Evolutionary conservation across 2,329 filamentous ascomycete genomes (phyloP).

Genomic region (Lithohypha guttulata): DNA sequence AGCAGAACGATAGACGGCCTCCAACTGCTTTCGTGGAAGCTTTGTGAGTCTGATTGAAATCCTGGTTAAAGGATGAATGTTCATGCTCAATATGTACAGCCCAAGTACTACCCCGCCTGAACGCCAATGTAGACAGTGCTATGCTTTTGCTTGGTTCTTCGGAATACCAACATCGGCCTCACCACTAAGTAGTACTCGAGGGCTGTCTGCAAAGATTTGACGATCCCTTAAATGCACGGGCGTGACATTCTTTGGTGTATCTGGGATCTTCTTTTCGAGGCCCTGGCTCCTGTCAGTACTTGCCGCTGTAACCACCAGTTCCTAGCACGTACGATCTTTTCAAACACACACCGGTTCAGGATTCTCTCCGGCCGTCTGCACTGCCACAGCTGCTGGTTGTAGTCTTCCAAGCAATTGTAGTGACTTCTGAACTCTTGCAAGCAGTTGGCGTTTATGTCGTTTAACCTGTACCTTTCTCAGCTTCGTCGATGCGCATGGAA

Average conservation of each 20-base stretch:
- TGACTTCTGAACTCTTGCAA: slow-evolving; percentile 82
- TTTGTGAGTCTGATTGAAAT: no score
- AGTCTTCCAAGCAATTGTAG: slow-evolving; percentile 92
- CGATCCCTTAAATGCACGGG: slow-evolving; percentile 62
- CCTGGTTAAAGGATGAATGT: background rate
- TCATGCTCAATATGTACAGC: slow-evolving; percentile 3
- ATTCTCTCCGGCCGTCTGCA: slow-evolving; percentile 80
- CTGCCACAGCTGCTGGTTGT: slow-evolving; percentile 96
- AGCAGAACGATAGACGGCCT: no score
- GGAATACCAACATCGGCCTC: slow-evolving; percentile 21
- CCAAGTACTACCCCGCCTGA: background rate
- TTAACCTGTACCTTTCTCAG: slow-evolving; percentile 51
- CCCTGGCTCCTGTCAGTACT: slow-evolving; percentile 42
- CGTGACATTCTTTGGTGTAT: slow-evolving; percentile 56
- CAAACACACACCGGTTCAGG: slow-evolving; percentile 89
- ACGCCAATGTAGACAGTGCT: background rate
- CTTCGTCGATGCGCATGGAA: slow-evolving; percentile 10
- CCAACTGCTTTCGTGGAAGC: no score
- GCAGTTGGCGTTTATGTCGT: slow-evolving; percentile 94
- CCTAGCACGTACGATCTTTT: slow-evolving; percentile 72
- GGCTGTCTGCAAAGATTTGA: slow-evolving; percentile 32
- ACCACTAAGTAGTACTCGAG: slow-evolving; percentile 14
- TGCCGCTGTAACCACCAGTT: background rate
- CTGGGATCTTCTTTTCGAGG: slow-evolving; percentile 70
- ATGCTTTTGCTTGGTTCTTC: slow-evolving; percentile 13